phyloP scores from a whole-genome alignment of 169 alveolate genomes.

The Cryptosporidium xiaoi region DNA sequence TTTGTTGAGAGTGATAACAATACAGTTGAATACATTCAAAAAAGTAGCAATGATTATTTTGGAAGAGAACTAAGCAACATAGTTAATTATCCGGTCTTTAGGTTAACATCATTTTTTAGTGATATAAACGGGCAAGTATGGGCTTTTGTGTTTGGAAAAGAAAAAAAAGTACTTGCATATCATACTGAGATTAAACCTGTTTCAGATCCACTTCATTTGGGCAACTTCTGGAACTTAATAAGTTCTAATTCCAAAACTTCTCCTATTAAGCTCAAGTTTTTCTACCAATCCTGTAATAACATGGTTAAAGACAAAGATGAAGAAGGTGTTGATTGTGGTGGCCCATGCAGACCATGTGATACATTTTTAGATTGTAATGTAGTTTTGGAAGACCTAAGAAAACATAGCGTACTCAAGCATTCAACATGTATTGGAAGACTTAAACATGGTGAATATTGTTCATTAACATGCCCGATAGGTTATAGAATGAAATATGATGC shows the following conservation, averaged over 20 bases:
- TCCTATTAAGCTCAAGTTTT: constrained; percentile 34
- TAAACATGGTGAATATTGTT: constrained; percentile 58
- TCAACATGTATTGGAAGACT: constrained; percentile 64
- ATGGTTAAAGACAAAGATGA: constrained; percentile 81
- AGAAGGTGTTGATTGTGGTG: constrained; percentile 83
- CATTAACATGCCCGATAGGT: constrained; percentile 56
- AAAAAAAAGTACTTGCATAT: constrained; percentile 61
- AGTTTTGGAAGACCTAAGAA: constrained; percentile 11
- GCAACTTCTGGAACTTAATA: constrained; percentile 33
- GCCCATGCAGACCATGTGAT: constrained; percentile 80
- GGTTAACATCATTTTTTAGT: constrained; percentile 3
- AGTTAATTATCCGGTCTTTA: constrained; percentile 18
- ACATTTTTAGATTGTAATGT: constrained; percentile 39
- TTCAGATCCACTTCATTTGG: constrained; percentile 57
- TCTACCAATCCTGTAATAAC: constrained; percentile 79
- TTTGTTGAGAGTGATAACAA: background rate
- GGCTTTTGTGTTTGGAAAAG: constrained; percentile 55
- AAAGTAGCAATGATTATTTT: constrained; percentile 49
- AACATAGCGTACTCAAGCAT: constrained; percentile 21
- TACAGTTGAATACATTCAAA: constrained; percentile 47
- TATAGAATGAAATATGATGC: constrained; percentile 43
- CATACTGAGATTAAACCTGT: constrained; percentile 15
- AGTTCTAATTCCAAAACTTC: background rate
- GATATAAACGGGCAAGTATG: constrained; percentile 45
- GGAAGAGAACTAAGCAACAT: constrained; percentile 24